Conservation (phyloP, 306 rosid genomes). For the Fagus crenata region DNA sequence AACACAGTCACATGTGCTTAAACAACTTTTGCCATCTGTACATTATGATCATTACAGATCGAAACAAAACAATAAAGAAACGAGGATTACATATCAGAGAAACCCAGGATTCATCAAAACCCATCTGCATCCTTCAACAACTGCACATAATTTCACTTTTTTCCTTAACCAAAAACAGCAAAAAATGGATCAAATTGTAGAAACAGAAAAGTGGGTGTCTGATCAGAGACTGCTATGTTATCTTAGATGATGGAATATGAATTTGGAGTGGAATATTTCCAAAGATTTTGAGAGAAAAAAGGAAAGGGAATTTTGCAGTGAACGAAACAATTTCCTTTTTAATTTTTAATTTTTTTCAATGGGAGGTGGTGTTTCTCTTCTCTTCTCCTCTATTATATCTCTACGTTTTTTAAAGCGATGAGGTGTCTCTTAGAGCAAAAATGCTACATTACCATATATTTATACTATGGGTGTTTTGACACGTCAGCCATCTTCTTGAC, state of each 20-base stretch:
- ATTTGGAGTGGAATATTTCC: slow-evolving; percentile 18
- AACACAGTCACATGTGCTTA: slow-evolving; percentile 36
- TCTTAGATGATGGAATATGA: slow-evolving; percentile 16
- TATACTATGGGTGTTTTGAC: slow-evolving; percentile 13
- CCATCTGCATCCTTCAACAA: slow-evolving; percentile 60
- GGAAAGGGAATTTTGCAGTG: slow-evolving; percentile 28
- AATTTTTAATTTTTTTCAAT: slow-evolving; percentile 27
- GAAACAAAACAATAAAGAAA: slow-evolving; percentile 39
- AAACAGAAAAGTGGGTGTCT: slow-evolving; percentile 38
- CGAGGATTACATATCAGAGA: slow-evolving; percentile 63
- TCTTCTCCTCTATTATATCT: slow-evolving; percentile 17
- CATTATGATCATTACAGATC: slow-evolving; percentile 68
- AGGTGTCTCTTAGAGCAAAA: slow-evolving; percentile 46
- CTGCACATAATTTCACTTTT: slow-evolving; percentile 32
- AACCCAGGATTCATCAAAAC: slow-evolving; percentile 49
- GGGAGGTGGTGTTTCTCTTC: slow-evolving; percentile 33
- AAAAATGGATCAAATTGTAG: slow-evolving; percentile 43
- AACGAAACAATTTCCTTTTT: slow-evolving; percentile 5
- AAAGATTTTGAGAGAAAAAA: slow-evolving; percentile 24
- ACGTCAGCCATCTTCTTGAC: slow-evolving; percentile 26
- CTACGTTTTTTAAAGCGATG: slow-evolving; percentile 44
- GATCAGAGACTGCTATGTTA: slow-evolving; percentile 35
- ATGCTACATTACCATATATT: slow-evolving; percentile 16
- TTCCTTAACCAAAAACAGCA: slow-evolving; percentile 24
- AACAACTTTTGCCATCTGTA: slow-evolving; percentile 45